Evolutionary conservation across 2,329 filamentous ascomycete species (phyloP).

Genomic region (Furcasterigmium sp.): DNA sequence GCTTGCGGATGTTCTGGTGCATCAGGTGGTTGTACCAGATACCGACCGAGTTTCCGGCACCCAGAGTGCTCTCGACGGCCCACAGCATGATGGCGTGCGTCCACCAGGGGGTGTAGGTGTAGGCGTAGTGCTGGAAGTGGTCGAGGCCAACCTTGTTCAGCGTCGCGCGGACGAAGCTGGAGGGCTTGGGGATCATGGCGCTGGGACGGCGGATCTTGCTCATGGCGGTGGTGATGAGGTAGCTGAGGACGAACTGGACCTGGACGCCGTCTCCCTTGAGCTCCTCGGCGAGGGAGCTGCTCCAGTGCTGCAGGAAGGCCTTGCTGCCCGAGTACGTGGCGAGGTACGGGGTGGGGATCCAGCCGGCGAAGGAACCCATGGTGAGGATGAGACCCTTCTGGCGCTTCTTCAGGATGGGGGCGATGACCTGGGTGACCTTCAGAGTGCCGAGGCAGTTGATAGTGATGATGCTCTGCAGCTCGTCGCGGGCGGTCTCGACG

Average conservation of each 20-base stretch:
- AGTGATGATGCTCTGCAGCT: conserved; percentile 85
- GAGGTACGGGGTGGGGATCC: conserved; percentile 84
- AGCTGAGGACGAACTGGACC: conserved; percentile 87
- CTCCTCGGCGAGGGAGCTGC: conserved; percentile 76
- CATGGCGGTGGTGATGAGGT: conserved; percentile 95
- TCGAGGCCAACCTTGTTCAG: conserved; percentile 79
- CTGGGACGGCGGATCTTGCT: conserved; percentile 84
- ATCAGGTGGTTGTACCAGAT: conserved; percentile 56
- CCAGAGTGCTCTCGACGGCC: conserved; percentile 59
- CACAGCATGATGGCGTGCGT: conserved; percentile 85
- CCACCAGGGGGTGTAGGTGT: conserved; percentile 92
- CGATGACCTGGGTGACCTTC: conserved; percentile 78
- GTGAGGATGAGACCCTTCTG: conserved; percentile 87
- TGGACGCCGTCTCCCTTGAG: conserved; percentile 75
- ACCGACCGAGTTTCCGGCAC: conserved; percentile 39
- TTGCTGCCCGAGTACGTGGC: conserved; percentile 98
- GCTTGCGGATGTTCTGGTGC: conserved; percentile 76
- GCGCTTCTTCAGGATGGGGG: conserved; percentile 77
- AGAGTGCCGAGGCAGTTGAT: conserved; percentile 94
- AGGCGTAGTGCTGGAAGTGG: conserved; percentile 71
- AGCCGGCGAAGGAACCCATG: conserved; percentile 94
- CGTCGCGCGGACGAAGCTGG: conserved; percentile 72
- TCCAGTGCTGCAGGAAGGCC: conserved; percentile 97
- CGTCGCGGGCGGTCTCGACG: conserved; percentile 68
- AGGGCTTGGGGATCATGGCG: conserved; percentile 73